Percentiles rank a stretch among this genome's conserved stretches.
Conservation (phyloP, 768 basidiomycete species). For the Termitomyces heimii region DNA sequence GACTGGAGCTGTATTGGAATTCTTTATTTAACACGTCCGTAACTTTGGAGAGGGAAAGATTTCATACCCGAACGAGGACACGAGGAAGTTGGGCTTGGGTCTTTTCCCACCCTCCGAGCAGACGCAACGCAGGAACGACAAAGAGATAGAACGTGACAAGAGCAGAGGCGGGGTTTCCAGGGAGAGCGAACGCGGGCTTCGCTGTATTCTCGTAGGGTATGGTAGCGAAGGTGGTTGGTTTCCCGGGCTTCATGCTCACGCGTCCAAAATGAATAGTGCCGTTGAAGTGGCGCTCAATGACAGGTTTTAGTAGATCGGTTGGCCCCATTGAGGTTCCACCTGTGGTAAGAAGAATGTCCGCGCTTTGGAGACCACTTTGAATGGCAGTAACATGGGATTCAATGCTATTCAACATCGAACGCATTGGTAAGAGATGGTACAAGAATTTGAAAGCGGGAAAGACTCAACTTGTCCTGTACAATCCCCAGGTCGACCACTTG, state of each 20-base stretch:
- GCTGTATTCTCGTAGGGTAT: conserved; percentile 40
- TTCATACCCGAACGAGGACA: conserved; percentile 56
- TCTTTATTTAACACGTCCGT: conserved; percentile 25
- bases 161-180: conserved; percentile 86
- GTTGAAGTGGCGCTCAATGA: conserved; percentile 72
- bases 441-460: not conserved
- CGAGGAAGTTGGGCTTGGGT: conserved; percentile 51
- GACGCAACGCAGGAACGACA: conserved; percentile 74
- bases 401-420: conserved; percentile 30
- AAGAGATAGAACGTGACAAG: conserved; percentile 84
- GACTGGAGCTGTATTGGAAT: conserved; percentile 40
- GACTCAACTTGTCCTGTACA: conserved; percentile 61
- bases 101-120: conserved; percentile 61
- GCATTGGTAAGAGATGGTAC: not conserved
- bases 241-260: conserved; percentile 78
- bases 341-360: conserved; percentile 78
- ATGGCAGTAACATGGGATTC: conserved; percentile 55
- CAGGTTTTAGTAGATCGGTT: conserved; percentile 80
- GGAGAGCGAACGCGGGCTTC: conserved; percentile 78
- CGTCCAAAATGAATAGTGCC: conserved; percentile 85
- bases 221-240: conserved; percentile 87
- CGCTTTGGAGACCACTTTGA: conserved; percentile 45
- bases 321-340: conserved; percentile 93
- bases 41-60: not conserved
- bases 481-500: conserved; percentile 78